Evolutionary conservation across 768 basidiomycete genomes (phyloP).

Genomic region (Coprinellus micaceus): DNA sequence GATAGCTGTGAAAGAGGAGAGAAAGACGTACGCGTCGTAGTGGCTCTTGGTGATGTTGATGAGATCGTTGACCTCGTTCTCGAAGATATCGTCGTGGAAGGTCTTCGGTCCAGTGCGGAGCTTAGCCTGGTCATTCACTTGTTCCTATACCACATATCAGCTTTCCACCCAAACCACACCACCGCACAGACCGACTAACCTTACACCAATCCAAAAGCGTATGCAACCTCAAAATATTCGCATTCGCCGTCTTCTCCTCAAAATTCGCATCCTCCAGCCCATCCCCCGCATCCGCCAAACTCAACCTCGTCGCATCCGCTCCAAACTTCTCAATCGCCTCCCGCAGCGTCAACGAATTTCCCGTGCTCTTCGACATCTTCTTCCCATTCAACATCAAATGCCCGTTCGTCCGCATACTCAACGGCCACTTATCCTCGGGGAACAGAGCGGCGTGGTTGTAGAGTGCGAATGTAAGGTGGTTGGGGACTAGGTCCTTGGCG

Average conservation of each 20-base stretch:
- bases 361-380: slow-evolving; percentile 98
- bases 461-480: slow-evolving; percentile 89
- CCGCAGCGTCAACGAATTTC: slow-evolving; percentile 88
- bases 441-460: slow-evolving; percentile 97
- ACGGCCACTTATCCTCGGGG: slow-evolving; percentile 85
- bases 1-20: background rate
- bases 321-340: slow-evolving; percentile 94
- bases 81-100: slow-evolving; percentile 88
- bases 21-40: slow-evolving; percentile 70
- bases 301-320: slow-evolving; percentile 89
- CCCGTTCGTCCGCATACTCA: slow-evolving; percentile 91
- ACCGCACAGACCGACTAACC: slow-evolving; percentile 37
- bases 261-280: slow-evolving; percentile 99
- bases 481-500: slow-evolving; percentile 94
- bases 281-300: slow-evolving; percentile 95
- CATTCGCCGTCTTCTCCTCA: slow-evolving; percentile 97
- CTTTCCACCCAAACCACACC: slow-evolving; percentile 6
- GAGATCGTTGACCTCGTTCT: slow-evolving; percentile 84
- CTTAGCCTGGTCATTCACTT: slow-evolving; percentile 64
- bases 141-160: slow-evolving; percentile 53
- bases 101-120: slow-evolving; percentile 72
- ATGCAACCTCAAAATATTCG: slow-evolving; percentile 89
- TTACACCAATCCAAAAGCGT: slow-evolving; percentile 92
- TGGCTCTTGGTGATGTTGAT: slow-evolving; percentile 78
- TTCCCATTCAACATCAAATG: slow-evolving; percentile 96